Evolutionary conservation across 2,329 filamentous ascomycete species (phyloP), one percentile per base, ranked within the genome.

Genomic region (Aulographum hederae): DNA sequence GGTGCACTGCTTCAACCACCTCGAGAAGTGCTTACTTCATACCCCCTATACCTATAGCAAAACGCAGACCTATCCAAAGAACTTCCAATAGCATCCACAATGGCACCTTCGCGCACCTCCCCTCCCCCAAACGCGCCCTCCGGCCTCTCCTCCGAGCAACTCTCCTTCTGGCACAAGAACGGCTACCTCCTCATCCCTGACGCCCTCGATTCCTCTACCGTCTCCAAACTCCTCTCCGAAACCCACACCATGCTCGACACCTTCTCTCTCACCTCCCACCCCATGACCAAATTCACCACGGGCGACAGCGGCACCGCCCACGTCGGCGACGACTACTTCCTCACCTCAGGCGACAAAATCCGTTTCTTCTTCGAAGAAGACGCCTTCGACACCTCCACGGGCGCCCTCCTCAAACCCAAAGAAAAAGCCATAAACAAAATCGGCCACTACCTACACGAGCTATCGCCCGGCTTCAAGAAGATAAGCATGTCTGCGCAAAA

Each of bases 361-460:
- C 78, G 84, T 37, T 95, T 91, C 67, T 95, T 95, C 67, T 91
- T 95, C 54, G 86, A 95, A 56, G 82, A 91, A 65, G 85, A 89
- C 54, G 86, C 86, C 39, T 86, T 94, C 52, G n/a, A n/a, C n/a
- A 63, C 75, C 45, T 42, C 59, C 6, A 45, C 55, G 0, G 76
- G 79, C 25, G 56, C 59, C 2, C 69, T 95, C 3, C 60, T 58
- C 8, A 84, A 85, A 43, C 80, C 85, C 25, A 92, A 92, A 53
- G 63, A 78, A 38, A 69, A 65, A 33, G 81, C 89, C 33, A 78
- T 98, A 48, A 98, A 95, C 48, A 65, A 65, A 39, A 64, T 65
- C 28, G 61, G 61, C 20, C 61, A 65, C 43, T 61, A 59, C 38
- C 50, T 65, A 3, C 61, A 65, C 44, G 47, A 53, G 17, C 48